Percentiles rank a stretch among this genome's conserved stretches.
Conservation (phyloP, 805 yeast genomes). For the Teunomyces cretensis region DNA sequence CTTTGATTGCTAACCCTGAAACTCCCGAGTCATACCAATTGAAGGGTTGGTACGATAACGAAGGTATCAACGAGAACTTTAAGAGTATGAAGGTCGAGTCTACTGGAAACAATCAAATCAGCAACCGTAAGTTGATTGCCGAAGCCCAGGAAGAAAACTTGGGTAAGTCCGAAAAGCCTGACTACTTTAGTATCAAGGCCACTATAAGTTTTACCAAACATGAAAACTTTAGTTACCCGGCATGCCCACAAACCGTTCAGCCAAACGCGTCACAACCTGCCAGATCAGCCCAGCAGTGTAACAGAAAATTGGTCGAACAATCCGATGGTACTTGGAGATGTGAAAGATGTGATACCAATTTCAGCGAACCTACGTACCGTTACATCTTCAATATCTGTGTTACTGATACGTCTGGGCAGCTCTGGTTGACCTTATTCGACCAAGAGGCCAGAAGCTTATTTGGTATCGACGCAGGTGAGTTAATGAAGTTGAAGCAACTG, state of each 20-base stretch:
- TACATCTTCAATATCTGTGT: constrained; percentile 75
- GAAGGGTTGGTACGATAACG: constrained; percentile 93
- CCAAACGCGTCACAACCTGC: constrained; percentile 26
- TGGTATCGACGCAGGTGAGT: constrained; percentile 64
- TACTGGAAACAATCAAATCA: constrained; percentile 35
- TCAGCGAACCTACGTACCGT: constrained; percentile 70
- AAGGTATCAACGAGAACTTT: constrained; percentile 65
- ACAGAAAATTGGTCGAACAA: constrained; percentile 76
- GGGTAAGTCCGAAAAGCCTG: constrained; percentile 77
- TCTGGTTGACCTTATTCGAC: constrained; percentile 87
- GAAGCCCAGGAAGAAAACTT: constrained; percentile 65
- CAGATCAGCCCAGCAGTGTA: constrained; percentile 46
- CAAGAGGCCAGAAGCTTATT: constrained; percentile 73
- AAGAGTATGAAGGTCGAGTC: constrained; percentile 58
- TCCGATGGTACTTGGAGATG: constrained; percentile 84
- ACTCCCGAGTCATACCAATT: constrained; percentile 81
- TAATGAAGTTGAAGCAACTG: constrained; percentile 39
- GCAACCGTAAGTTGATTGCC: constrained; percentile 62
- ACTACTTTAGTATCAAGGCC: constrained; percentile 74
- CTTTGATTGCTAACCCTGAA: constrained; percentile 80
- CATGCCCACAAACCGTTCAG: constrained; percentile 61
- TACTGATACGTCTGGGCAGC: constrained; percentile 77
- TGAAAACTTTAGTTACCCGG: constrained; percentile 84
- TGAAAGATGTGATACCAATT: constrained; percentile 80
- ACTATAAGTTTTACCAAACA: constrained; percentile 67